These are phyloP conservation scores for Aspergillus incahuasiensis DNA, from an alignment of 495 filamentous ascomycete species.

Conservation along the genomic window DNA sequence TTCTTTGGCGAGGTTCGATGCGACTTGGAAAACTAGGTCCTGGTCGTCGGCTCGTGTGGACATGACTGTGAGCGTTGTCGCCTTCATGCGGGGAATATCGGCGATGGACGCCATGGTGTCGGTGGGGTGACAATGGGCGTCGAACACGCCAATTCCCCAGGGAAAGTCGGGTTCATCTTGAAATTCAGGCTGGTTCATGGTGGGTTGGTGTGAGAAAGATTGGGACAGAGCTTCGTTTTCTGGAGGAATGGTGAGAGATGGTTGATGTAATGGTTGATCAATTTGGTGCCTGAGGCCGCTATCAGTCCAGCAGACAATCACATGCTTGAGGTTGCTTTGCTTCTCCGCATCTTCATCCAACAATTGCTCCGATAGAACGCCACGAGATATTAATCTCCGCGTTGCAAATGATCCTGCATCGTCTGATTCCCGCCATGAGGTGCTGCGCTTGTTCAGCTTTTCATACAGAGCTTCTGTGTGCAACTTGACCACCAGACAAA, in stretches of 20 bases:
- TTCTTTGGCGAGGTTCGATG: slow-evolving; percentile 41
- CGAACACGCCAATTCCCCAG: slow-evolving; percentile 80
- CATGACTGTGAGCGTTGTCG: slow-evolving; percentile 78
- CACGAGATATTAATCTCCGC: neutral
- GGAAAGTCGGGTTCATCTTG: slow-evolving; percentile 49
- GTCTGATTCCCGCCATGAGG: neutral
- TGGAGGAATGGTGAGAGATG: neutral
- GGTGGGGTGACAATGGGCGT: slow-evolving; percentile 98
- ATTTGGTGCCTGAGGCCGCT: slow-evolving; percentile 15
- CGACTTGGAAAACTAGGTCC: slow-evolving; percentile 68
- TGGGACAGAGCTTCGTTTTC: neutral
- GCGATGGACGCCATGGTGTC: slow-evolving; percentile 77
- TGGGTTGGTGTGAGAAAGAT: neutral
- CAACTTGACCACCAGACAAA: neutral
- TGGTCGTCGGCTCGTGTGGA: slow-evolving; percentile 85
- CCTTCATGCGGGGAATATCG: slow-evolving; percentile 69
- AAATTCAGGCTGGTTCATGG: slow-evolving; percentile 19
- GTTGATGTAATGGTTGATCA: slow-evolving; percentile 11
- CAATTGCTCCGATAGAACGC: neutral
- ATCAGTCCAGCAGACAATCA: slow-evolving; percentile 14
- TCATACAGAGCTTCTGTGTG: neutral
- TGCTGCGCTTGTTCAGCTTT: neutral
- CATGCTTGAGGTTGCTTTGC: no score
- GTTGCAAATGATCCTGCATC: neutral
- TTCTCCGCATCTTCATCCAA: slow-evolving; percentile 21